Evolutionary conservation across 257 asterid genomes (phyloP).

Genomic region (Gentiana dahurica): DNA sequence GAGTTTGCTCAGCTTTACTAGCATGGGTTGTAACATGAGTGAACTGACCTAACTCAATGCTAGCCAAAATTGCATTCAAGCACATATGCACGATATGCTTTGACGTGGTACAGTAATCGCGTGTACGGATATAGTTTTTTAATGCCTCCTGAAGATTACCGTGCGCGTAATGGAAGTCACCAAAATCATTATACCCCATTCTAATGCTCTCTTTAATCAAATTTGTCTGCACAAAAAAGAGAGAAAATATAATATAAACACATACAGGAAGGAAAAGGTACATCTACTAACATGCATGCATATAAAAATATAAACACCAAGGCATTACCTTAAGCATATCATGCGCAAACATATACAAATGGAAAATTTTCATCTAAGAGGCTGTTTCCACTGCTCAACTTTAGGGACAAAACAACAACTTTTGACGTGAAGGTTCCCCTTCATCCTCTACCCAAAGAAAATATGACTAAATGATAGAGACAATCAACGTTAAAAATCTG

Average conservation of each 20-base stretch:
- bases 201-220: constrained; percentile 95
- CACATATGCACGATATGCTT: constrained; percentile 88
- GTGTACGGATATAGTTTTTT: constrained; percentile 83
- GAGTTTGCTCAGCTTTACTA: constrained; percentile 77
- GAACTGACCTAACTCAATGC: constrained; percentile 98
- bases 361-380: no score
- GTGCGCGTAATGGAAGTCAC: constrained; percentile 82
- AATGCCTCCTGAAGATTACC: constrained; percentile 90
- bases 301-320: no score
- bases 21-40: constrained; percentile 85
- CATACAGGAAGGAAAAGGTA: neutral
- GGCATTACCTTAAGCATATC: no score
- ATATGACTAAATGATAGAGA: no score
- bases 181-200: constrained; percentile 98
- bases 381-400: no score
- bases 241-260: neutral
- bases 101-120: constrained; percentile 91
- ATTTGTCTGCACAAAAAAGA: constrained; percentile 55
- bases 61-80: constrained; percentile 71
- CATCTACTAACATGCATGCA: no score
- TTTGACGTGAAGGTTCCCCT: no score
- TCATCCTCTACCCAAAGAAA: no score
- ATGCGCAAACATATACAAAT: no score
- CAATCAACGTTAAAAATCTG: no score
- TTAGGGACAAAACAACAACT: no score